Evolutionary conservation across 225 moss, liverwort and hornwort species (phyloP).

Genomic region (Physcomitrium patens): DNA sequence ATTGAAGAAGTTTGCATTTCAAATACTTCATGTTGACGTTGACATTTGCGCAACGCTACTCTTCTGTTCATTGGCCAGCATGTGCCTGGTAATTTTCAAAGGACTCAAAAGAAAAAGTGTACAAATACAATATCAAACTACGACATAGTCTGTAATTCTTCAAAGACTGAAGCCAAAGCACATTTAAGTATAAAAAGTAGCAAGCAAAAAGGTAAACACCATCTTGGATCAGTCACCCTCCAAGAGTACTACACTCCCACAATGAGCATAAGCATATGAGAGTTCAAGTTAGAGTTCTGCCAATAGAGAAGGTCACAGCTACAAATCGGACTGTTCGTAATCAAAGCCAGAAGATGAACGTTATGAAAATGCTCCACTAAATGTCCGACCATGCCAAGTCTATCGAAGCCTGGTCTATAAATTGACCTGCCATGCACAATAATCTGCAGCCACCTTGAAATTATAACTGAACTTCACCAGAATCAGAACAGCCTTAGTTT

Average conservation of each 20-base stretch:
- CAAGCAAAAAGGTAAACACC: conserved; percentile 11
- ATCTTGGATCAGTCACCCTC: conserved; percentile 25
- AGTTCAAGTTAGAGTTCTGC: conserved; percentile 29
- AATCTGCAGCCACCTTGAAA: conserved; percentile 32
- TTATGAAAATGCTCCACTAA: conserved; percentile 37
- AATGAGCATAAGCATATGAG: conserved; percentile 30
- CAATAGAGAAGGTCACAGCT: conserved; percentile 23
- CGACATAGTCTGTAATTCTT: no score
- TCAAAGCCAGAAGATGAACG: conserved; percentile 44
- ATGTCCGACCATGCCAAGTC: conserved; percentile 31
- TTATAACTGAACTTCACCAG: conserved; percentile 27
- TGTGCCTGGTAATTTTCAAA: no score
- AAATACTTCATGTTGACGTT: no score
- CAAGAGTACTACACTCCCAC: conserved; percentile 30
- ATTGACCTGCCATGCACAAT: conserved; percentile 28
- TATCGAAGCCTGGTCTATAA: conserved; percentile 32
- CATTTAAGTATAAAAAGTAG: neutral
- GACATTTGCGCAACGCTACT: no score
- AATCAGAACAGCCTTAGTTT: conserved; percentile 24
- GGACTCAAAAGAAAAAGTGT: no score
- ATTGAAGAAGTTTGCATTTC: no score
- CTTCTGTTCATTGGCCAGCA: no score
- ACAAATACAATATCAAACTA: no score
- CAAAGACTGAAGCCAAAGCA: no score
- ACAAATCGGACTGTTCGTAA: conserved; percentile 39